Evolutionary conservation across 2,329 filamentous ascomycete species (phyloP).

Genomic region (Aspergillus piperis): DNA sequence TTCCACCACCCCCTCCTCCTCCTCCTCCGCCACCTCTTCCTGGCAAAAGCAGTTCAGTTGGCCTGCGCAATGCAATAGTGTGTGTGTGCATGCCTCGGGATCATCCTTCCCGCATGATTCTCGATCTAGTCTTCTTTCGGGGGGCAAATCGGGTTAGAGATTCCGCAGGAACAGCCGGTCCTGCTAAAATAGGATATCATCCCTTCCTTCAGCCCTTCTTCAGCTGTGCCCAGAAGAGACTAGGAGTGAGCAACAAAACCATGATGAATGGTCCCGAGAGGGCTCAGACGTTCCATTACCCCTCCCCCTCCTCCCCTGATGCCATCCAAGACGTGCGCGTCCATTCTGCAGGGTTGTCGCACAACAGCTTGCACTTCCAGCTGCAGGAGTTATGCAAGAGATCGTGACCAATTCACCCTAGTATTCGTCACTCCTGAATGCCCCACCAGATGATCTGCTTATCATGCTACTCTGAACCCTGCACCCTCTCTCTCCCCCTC

Average conservation of each 20-base stretch:
- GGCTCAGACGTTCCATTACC: background rate
- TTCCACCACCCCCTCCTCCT: background rate
- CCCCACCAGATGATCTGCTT: slow-evolving; percentile 11
- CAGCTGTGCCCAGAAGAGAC: background rate
- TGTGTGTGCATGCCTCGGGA: slow-evolving; percentile 10
- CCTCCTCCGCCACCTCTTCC: background rate
- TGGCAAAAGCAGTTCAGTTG: background rate
- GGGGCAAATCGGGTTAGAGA: background rate
- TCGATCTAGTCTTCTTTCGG: slow-evolving; percentile 6
- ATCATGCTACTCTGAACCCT: slow-evolving; percentile 9
- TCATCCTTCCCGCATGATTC: slow-evolving; percentile 15
- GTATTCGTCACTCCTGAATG: slow-evolving; percentile 6
- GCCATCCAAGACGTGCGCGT: background rate
- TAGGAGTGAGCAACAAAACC: background rate
- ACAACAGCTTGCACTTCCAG: slow-evolving; percentile 7
- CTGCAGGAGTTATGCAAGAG: slow-evolving; percentile 9
- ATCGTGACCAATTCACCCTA: slow-evolving; percentile 10
- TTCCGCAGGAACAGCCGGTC: background rate
- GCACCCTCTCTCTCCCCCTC: background rate
- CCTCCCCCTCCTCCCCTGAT: background rate
- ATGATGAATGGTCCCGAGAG: background rate
- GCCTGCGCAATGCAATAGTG: background rate
- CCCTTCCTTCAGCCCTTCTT: background rate
- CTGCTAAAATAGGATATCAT: background rate
- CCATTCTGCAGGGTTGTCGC: background rate